A percentile compares a stretch with the other conserved stretches of the same genome.
These are phyloP conservation scores for Gracilaria vermiculophylla DNA, from an alignment of 23 red algal genomes.

Conservation along the genomic window DNA sequence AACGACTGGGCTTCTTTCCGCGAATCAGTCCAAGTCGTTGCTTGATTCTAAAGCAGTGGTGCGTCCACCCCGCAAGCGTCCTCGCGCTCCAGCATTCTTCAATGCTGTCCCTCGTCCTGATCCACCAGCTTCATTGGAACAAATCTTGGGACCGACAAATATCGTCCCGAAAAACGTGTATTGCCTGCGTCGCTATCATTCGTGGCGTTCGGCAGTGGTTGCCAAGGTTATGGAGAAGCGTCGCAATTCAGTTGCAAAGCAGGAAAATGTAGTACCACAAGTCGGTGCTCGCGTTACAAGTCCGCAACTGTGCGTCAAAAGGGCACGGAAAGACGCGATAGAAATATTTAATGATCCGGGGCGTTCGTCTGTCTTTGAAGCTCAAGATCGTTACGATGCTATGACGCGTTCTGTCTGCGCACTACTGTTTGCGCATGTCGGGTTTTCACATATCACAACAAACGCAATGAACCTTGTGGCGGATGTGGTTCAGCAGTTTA, in stretches of 20 bases:
- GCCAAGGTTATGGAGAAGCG: not conserved
- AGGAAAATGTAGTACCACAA: not conserved
- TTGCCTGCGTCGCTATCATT: not conserved
- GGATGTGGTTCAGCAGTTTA: slow-evolving; percentile 48
- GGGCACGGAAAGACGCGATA: not conserved
- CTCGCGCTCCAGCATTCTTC: not conserved
- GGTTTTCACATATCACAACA: slow-evolving; percentile 37
- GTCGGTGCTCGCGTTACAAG: not conserved
- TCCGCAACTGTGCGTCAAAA: not conserved
- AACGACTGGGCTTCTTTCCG: not conserved
- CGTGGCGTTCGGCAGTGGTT: not conserved
- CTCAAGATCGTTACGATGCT: slow-evolving; percentile 2
- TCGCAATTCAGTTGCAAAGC: not conserved
- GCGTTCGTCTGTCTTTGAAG: not conserved
- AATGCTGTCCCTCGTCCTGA: not conserved
- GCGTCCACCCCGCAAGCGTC: not conserved
- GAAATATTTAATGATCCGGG: slow-evolving; percentile 18
- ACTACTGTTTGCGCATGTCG: slow-evolving; percentile 21
- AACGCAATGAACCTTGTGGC: slow-evolving; percentile 27
- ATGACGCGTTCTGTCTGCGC: not conserved
- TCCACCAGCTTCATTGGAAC: not conserved
- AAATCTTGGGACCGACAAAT: not conserved
- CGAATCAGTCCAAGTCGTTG: not conserved
- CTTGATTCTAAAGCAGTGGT: not conserved
- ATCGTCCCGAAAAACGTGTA: not conserved